Conservation (phyloP, 75 land plant genomes). For the Gnetum montanum region DNA sequence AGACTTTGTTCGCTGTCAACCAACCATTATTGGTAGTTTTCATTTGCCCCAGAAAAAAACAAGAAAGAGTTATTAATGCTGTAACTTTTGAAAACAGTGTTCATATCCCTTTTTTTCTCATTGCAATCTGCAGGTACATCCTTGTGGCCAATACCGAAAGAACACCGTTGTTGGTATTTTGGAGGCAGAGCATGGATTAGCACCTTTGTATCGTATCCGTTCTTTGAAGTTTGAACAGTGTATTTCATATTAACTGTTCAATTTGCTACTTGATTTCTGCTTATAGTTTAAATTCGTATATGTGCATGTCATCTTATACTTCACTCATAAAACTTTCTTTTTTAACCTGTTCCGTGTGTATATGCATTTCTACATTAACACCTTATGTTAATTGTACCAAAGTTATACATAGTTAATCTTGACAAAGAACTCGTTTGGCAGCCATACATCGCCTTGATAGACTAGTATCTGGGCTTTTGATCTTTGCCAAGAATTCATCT, state of each 20-base stretch:
- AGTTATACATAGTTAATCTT: constrained; percentile 20
- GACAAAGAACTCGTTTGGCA: constrained; percentile 12
- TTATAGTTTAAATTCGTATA: neutral
- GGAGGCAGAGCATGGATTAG: constrained; percentile 67
- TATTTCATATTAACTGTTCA: neutral
- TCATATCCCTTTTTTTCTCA: neutral
- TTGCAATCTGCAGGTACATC: constrained; percentile 66
- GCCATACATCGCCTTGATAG: constrained; percentile 94
- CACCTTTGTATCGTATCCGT: constrained; percentile 94
- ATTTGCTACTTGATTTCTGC: neutral
- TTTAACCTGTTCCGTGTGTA: neutral
- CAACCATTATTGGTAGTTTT: neutral
- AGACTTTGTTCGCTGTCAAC: too few relatives aligned
- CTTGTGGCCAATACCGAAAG: constrained; percentile 98
- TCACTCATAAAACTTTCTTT: neutral
- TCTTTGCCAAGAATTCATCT: constrained; percentile 71
- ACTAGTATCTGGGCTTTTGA: constrained; percentile 92
- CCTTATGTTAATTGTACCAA: too few relatives aligned
- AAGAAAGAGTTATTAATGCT: neutral
- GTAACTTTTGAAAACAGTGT: neutral
- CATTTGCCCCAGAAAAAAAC: neutral
- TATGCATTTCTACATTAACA: too few relatives aligned
- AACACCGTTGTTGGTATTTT: constrained; percentile 91
- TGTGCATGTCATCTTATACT: neutral
- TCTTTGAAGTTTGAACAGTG: too few relatives aligned